Conservation (phyloP, 768 basidiomycete species). For the Trametes cubensis region DNA sequence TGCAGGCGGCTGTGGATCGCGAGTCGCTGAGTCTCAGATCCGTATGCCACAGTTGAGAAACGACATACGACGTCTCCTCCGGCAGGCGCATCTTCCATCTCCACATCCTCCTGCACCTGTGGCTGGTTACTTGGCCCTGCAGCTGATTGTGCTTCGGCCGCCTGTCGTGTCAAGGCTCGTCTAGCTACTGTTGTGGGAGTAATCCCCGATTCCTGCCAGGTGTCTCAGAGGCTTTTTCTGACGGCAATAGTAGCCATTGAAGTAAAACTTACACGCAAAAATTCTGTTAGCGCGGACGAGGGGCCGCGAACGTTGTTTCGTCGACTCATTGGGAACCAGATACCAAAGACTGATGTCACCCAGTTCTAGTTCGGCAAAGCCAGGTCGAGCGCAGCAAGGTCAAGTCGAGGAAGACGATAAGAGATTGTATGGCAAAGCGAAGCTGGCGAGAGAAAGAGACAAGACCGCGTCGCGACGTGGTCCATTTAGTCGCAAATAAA, state of each 20-base stretch:
- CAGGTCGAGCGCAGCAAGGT: too few species aligned
- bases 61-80: constrained; percentile 5
- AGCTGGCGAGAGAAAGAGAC: not conserved
- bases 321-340: constrained; percentile 26
- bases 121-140: constrained; percentile 42
- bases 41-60: not conserved
- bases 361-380: too few species aligned
- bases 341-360: too few species aligned
- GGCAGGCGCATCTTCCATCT: constrained; percentile 16
- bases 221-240: not conserved
- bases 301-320: constrained; percentile 75
- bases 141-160: constrained; percentile 25
- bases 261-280: constrained; percentile 57
- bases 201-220: constrained; percentile 53
- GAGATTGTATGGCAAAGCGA: not conserved
- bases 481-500: constrained; percentile 21
- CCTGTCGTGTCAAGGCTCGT: constrained; percentile 34
- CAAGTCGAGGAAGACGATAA: too few species aligned
- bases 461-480: constrained; percentile 26
- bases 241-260: not conserved
- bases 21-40: not conserved
- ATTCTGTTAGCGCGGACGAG: constrained; percentile 82
- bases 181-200: constrained; percentile 46
- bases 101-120: constrained; percentile 26
- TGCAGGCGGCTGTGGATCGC: not conserved